Evolutionary conservation across 805 yeast genomes (phyloP), one percentile per base, ranked within the genome.

Genomic region (Tetrapisispora pingtungensis): DNA sequence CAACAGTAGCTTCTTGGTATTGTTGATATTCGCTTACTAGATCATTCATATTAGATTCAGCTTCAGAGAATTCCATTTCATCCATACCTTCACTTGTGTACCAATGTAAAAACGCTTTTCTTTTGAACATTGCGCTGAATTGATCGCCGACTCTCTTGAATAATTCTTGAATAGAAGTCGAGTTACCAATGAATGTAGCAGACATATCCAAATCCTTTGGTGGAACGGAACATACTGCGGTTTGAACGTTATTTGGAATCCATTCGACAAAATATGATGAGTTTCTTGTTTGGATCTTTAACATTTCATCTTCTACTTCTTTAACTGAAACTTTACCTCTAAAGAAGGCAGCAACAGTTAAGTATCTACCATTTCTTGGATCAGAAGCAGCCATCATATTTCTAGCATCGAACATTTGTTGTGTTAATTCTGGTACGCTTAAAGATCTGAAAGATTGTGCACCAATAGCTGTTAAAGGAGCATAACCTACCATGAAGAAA

Each of bases 371-470:
- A 62, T 81, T 80, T 69, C 81, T 75, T 55, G 96, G 95, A 67
- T 88, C 89, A 18, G 90, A 77, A 40, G 94, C 96, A 33, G 96
- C 95, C 96, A 88, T 88, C 93, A 88, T 84, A 68, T 86, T 88
- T 65, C 78, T 82, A 45, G 95, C 75, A 64, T 87, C 95, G 61
- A 88, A 87, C 81, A 88, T 78, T 69, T 88, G 96, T 69, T 85
- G 95, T 40, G 96, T 85, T 59, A 88, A 77, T 69, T 88, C 96
- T 33, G 93, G 90, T 40, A 88, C 96, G 36, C 88, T 77, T 58
- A 84, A 73, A 30, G 88, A 78, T 68, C 90, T 79, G 72, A 88
- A 88, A 13, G 86, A 78, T 61, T 82, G 80, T 18, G 95, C 77
- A 45, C 84, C 84, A 54, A 80, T 72, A 8, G 95, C 78, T 40